These are phyloP conservation scores for Boletus vinaceobasis DNA, from an alignment of 768 basidiomycete species.

Conservation along the genomic window DNA sequence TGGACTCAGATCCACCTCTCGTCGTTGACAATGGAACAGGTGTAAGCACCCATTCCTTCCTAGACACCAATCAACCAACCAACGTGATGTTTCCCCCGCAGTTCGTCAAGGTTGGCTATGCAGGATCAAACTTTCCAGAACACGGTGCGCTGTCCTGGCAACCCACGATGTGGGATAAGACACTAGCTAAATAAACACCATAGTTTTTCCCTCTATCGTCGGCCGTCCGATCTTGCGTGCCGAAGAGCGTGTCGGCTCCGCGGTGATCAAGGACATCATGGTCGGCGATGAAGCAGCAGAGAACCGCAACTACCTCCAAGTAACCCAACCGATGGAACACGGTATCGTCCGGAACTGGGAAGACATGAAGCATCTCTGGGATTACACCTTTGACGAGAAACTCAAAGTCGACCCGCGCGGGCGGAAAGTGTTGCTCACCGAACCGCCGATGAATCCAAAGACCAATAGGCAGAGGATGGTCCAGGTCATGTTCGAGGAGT, in stretches of 20 bases:
- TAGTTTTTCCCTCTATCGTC: slow-evolving; percentile 95
- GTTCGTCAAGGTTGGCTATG: slow-evolving; percentile 91
- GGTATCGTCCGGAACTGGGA: slow-evolving; percentile 99
- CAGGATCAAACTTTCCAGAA: slow-evolving; percentile 93
- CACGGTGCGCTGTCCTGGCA: slow-evolving; percentile 54
- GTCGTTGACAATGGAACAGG: slow-evolving; percentile 91
- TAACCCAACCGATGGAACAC: slow-evolving; percentile 99
- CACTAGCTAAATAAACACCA: background rate
- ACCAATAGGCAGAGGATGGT: slow-evolving; percentile 91
- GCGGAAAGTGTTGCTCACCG: slow-evolving; percentile 88
- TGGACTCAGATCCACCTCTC: slow-evolving; percentile 45
- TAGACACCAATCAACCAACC: slow-evolving; percentile 3
- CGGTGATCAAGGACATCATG: slow-evolving; percentile 96
- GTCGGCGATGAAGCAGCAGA: slow-evolving; percentile 94
- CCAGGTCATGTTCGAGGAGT: slow-evolving; percentile 99
- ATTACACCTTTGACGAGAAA: slow-evolving; percentile 98
- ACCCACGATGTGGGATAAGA: background rate
- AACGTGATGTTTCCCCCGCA: slow-evolving; percentile 29
- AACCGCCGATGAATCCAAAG: slow-evolving; percentile 99
- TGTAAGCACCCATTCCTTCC: slow-evolving; percentile 43
- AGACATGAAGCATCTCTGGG: slow-evolving; percentile 97
- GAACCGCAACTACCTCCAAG: slow-evolving; percentile 92
- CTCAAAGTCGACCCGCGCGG: slow-evolving; percentile 84
- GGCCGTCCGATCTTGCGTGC: slow-evolving; percentile 97
- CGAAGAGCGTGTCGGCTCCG: slow-evolving; percentile 86